phyloP scores from a whole-genome alignment of 768 basidiomycete genomes.

The Russula foetens region DNA sequence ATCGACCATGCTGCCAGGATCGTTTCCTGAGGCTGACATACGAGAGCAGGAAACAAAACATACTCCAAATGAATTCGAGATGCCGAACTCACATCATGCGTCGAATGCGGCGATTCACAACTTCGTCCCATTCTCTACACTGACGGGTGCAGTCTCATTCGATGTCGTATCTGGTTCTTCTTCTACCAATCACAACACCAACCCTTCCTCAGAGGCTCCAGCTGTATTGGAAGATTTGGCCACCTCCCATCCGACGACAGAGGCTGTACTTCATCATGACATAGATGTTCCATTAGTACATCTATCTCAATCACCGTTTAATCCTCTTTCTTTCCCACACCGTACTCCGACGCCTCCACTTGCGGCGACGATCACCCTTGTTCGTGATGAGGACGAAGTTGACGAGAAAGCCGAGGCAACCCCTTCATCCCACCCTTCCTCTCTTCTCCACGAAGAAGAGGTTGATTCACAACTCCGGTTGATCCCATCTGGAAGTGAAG shows the following conservation, averaged over 20 bases:
- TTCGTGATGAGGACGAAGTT: slow-evolving; percentile 4
- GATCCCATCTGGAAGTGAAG: not conserved
- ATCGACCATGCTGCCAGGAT: not conserved
- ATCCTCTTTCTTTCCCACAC: slow-evolving; percentile 3
- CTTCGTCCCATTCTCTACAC: slow-evolving; percentile 11
- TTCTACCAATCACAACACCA: not conserved
- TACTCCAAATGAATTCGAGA: not conserved
- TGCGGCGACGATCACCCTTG: slow-evolving; percentile 8
- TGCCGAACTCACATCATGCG: not conserved
- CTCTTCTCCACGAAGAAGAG: not conserved
- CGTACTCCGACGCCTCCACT: slow-evolving; percentile 17
- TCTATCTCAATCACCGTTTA: not conserved
- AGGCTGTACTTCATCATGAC: not conserved
- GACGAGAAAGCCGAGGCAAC: not conserved
- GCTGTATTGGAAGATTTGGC: not conserved
- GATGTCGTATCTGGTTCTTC: not conserved
- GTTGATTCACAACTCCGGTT: not conserved
- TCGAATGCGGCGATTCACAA: not conserved
- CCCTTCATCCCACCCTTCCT: not conserved
- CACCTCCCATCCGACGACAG: not conserved
- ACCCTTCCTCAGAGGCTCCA: not conserved
- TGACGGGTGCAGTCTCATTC: slow-evolving; percentile 12
- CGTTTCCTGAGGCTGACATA: not conserved
- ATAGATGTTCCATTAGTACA: not conserved
- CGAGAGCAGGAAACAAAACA: not conserved